phyloP scores from a whole-genome alignment of 495 filamentous ascomycete species.

The Lophiotrema nucula region DNA sequence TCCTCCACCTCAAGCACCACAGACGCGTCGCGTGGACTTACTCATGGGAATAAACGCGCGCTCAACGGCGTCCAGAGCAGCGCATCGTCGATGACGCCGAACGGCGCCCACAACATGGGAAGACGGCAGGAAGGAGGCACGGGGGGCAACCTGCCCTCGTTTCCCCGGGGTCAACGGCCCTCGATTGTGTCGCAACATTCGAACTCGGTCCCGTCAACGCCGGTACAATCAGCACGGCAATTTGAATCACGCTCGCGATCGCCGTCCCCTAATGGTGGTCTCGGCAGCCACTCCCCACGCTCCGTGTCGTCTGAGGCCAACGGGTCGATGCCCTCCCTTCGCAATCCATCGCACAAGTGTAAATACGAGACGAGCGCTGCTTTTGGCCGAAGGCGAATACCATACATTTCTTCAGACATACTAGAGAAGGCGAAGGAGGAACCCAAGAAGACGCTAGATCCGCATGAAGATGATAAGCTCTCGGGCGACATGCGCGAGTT shows the following conservation, averaged over 20 bases:
- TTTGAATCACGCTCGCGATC: slow-evolving; percentile 81
- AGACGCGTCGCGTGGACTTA: slow-evolving; percentile 14
- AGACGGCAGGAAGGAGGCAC: slow-evolving; percentile 10
- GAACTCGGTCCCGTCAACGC: slow-evolving; percentile 90
- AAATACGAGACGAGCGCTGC: slow-evolving; percentile 78
- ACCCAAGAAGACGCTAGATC: slow-evolving; percentile 64
- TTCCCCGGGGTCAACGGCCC: slow-evolving; percentile 30
- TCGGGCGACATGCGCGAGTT: slow-evolving; percentile 77
- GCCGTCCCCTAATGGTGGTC: slow-evolving; percentile 72
- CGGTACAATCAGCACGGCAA: slow-evolving; percentile 81
- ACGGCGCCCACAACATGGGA: slow-evolving; percentile 24
- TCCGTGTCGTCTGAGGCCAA: slow-evolving; percentile 89
- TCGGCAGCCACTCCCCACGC: slow-evolving; percentile 76
- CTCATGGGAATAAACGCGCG: slow-evolving; percentile 31
- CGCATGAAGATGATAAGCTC: slow-evolving; percentile 74
- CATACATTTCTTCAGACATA: slow-evolving; percentile 76
- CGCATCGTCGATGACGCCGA: slow-evolving; percentile 33
- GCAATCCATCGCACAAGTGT: slow-evolving; percentile 59
- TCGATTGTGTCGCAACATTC: slow-evolving; percentile 62
- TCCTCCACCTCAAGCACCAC: neutral
- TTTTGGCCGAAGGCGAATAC: slow-evolving; percentile 75
- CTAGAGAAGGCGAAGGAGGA: slow-evolving; percentile 65
- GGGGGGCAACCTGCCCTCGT: slow-evolving; percentile 1
- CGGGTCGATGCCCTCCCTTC: slow-evolving; percentile 64
- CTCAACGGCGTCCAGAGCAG: slow-evolving; percentile 18